Evolutionary conservation across 495 filamentous ascomycete genomes (phyloP), one percentile per base, ranked within the genome.

Genomic region (Durotheca rogersii): DNA sequence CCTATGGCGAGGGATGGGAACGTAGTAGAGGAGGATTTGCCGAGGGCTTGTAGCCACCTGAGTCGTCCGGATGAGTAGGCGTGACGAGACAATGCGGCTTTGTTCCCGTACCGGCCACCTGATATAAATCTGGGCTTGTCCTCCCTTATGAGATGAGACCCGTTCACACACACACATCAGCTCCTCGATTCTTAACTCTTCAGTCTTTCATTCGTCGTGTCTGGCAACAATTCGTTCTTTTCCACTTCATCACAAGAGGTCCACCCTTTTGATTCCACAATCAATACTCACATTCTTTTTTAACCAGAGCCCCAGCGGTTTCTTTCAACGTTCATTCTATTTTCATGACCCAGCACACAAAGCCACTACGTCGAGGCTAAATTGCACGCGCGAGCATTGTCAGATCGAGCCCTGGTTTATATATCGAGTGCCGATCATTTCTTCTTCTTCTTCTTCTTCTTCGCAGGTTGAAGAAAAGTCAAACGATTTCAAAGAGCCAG

Each of bases 211-310:
- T 47, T 51, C 50, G 50, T 50, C 29, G 34, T 27, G 35, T 49
- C 45, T 31, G 43, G 47, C 33, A 51, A 51, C 52, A 35, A 44
- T 48, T 36, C 57, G 18, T 27, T 60, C 57, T 55, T 47, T 47
- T 41, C 6, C 25, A 19, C 16, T 47, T 23, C 27, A 29, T 21
- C 21, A 30, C 25, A 51, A 46, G 45, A 51, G 41, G 4, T 27
- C 23, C 12, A 16, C 15, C 25, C 25, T 11, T 47, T 46, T 40
- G 17, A 51, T 23, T 27, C 32, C 23, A 34, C 38, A 17, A 35
- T 11, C 32, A 16, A 48, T 41, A 58, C 52, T 53, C 47, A 52
- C 41, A 7, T 49, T 61, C 49, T 53, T 64, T 61, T 37, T 35
- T 31, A 9, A 41, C 25, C 32, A n/a, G n/a, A n/a, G 17, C 35